Percentiles rank a stretch among this genome's conserved stretches.
phyloP scores from a whole-genome alignment of 2,329 filamentous ascomycete genomes.

The Diaporthe citriasiana region DNA sequence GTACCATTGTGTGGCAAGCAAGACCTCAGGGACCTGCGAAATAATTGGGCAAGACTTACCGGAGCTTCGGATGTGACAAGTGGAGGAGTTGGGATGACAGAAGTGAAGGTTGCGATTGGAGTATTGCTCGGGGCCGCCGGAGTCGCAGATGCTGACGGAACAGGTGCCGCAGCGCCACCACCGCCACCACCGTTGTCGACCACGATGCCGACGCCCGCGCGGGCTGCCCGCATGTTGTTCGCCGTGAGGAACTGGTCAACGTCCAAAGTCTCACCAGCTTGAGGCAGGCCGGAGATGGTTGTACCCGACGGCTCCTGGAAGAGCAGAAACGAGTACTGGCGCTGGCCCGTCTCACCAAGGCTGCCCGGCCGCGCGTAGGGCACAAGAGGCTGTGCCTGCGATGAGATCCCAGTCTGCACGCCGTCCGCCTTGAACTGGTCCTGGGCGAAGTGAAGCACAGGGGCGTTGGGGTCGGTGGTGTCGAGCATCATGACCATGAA shows the following conservation, averaged over 20 bases:
- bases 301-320: slow-evolving; percentile 8
- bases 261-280: neutral
- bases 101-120: neutral
- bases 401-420: slow-evolving; percentile 4
- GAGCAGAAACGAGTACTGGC: slow-evolving; percentile 28
- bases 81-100: neutral
- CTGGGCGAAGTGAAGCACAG: slow-evolving; percentile 25
- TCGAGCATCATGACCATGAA: slow-evolving; percentile 32
- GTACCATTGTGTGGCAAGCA: neutral
- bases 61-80: neutral
- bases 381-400: slow-evolving; percentile 20
- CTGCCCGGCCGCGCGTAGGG: slow-evolving; percentile 13
- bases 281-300: neutral
- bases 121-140: neutral
- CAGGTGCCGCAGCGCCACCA: neutral
- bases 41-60: neutral
- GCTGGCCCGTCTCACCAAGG: slow-evolving; percentile 25
- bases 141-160: neutral
- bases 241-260: slow-evolving; percentile 7
- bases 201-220: neutral
- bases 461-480: neutral
- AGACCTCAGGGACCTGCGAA: too few relatives aligned
- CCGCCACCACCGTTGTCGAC: neutral
- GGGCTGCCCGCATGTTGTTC: slow-evolving; percentile 6
- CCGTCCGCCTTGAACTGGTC: slow-evolving; percentile 30